These are phyloP conservation scores for Alternaria ethzedia DNA, from an alignment of 2,329 filamentous ascomycete species.

Conservation along the genomic window DNA sequence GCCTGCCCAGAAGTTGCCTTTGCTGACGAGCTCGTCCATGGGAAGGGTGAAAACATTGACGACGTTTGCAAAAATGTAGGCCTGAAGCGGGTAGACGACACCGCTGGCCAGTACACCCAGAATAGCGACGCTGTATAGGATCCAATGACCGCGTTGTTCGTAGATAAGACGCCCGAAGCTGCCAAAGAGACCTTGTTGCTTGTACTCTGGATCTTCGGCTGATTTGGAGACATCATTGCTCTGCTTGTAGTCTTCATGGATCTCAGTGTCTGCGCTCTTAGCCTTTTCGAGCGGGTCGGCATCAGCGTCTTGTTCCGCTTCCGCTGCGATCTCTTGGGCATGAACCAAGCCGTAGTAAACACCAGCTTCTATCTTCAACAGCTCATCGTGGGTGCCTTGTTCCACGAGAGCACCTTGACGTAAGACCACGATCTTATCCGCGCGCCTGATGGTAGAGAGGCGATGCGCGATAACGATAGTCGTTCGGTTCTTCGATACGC, in stretches of 20 bases:
- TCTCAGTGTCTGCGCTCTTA: conserved; percentile 22
- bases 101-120: conserved; percentile 41
- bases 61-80: conserved; percentile 48
- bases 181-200: conserved; percentile 34
- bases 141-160: conserved; percentile 45
- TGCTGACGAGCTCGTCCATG: conserved; percentile 30
- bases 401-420: conserved; percentile 74
- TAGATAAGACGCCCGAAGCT: conserved; percentile 44
- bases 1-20: conserved; percentile 66
- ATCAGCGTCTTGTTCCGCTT: conserved; percentile 26
- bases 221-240: conserved; percentile 9
- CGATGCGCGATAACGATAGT: conserved; percentile 82
- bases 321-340: conserved; percentile 46
- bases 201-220: conserved; percentile 34
- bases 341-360: conserved; percentile 72
- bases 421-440: conserved; percentile 79
- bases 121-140: conserved; percentile 39
- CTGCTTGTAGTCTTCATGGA: conserved; percentile 9
- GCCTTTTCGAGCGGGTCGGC: conserved; percentile 20
- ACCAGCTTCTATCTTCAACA: conserved; percentile 66
- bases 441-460: conserved; percentile 76
- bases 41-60: conserved; percentile 46
- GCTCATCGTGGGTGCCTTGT: conserved; percentile 74
- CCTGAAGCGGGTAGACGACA: conserved; percentile 48
- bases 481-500: conserved; percentile 67